Conservation (phyloP, 306 rosid genomes). For the Cotoneaster glaucophyllus region DNA sequence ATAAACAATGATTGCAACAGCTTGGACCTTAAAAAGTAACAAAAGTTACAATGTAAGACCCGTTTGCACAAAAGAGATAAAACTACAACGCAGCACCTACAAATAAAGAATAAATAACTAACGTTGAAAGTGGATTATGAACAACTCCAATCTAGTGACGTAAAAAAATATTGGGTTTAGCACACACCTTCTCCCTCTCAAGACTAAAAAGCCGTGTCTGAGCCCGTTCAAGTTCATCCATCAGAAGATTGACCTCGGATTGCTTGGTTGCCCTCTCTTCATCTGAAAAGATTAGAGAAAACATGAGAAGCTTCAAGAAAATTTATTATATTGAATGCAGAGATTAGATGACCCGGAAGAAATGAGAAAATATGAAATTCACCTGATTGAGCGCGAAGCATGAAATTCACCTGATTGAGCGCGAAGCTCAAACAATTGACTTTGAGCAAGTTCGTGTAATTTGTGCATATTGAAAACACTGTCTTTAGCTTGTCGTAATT, state of each 20-base stretch:
- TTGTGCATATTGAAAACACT: constrained; percentile 95
- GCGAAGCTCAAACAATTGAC: constrained; percentile 86
- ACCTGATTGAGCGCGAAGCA: constrained; percentile 93
- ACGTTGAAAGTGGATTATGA: not conserved
- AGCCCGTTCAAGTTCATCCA: constrained; percentile 66
- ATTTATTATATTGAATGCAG: not conserved
- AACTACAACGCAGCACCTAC: not conserved
- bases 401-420: constrained; percentile 79
- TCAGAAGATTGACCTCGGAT: constrained; percentile 76
- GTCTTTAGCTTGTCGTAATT: constrained; percentile 82
- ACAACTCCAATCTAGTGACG: not conserved
- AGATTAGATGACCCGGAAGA: constrained; percentile 14
- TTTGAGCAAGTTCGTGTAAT: constrained; percentile 91
- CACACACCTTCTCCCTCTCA: constrained; percentile 55
- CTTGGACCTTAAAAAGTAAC: not conserved
- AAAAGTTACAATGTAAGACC: not conserved
- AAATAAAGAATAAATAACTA: not conserved
- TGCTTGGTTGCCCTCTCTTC: not conserved
- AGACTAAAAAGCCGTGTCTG: constrained; percentile 59
- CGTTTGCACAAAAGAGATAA: not conserved
- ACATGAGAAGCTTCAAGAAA: not conserved
- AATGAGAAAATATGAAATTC: constrained; percentile 16
- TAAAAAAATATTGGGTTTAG: not conserved
- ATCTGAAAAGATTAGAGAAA: not conserved
- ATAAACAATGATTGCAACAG: not conserved